Percentiles rank a stretch among this genome's conserved stretches.
These are phyloP conservation scores for Fraxinus americana DNA, from an alignment of 257 asterid species.

Conservation along the genomic window DNA sequence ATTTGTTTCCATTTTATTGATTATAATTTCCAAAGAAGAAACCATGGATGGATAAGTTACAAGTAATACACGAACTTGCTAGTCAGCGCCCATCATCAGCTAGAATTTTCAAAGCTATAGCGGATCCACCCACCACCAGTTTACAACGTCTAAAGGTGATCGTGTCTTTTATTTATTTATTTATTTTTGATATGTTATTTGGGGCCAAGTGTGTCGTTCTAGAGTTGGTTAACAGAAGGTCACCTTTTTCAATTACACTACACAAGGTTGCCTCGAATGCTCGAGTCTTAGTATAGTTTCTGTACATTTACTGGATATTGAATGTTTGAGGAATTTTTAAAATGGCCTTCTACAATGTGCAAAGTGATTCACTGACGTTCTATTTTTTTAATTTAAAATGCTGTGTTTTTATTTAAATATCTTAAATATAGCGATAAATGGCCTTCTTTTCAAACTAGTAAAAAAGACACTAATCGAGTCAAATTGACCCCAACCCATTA, in stretches of 20 bases:
- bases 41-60: slow-evolving; percentile 94
- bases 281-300: background rate
- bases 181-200: slow-evolving; percentile 7
- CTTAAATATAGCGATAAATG: background rate
- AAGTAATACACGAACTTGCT: slow-evolving; percentile 73
- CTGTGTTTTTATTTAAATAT: background rate
- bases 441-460: background rate
- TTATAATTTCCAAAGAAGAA: slow-evolving; percentile 58
- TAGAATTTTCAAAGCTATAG: slow-evolving; percentile 86
- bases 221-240: background rate
- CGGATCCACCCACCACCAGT: slow-evolving; percentile 98
- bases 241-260: background rate
- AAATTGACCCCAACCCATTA: background rate
- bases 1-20: background rate
- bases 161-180: slow-evolving; percentile 16
- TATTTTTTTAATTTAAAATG: background rate
- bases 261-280: slow-evolving; percentile 9
- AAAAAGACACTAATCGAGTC: background rate
- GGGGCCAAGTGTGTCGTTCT: background rate
- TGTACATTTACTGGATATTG: background rate
- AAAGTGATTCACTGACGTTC: background rate
- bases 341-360: background rate
- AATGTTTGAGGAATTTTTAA: background rate
- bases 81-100: slow-evolving; percentile 57
- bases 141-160: slow-evolving; percentile 90